Evolutionary conservation across 257 asterid genomes (phyloP).

Genomic region (Solanum chilense): DNA sequence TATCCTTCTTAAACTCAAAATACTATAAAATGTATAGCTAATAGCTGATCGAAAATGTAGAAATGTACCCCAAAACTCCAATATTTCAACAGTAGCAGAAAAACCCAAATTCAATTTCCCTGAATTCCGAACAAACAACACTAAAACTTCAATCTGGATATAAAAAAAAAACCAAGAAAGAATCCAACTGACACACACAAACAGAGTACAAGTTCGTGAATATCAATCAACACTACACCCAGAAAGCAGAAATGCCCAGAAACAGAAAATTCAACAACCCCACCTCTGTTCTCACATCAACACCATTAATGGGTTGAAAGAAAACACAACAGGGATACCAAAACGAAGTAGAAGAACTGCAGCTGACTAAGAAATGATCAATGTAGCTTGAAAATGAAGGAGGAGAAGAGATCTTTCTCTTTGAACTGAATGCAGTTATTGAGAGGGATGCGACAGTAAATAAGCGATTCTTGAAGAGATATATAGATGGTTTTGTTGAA

Average conservation of each 20-base stretch:
- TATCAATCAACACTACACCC: background rate
- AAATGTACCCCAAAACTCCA: background rate
- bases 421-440: background rate
- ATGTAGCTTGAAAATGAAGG: background rate
- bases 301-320: background rate
- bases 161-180: background rate
- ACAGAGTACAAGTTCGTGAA: background rate
- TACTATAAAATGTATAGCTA: background rate
- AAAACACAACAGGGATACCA: background rate
- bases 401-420: background rate
- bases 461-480: background rate
- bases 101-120: background rate
- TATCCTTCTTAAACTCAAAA: slow-evolving; percentile 23
- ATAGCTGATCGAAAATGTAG: background rate
- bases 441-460: background rate
- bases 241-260: background rate
- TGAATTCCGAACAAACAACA: background rate
- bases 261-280: background rate
- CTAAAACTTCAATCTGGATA: background rate
- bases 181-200: too few species aligned
- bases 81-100: background rate
- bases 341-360: background rate
- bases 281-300: background rate
- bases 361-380: background rate
- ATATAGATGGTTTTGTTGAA: background rate